Base-by-base conservation (phyloP, 768 basidiomycete species). In the Chalciporus chontae region DNA sequence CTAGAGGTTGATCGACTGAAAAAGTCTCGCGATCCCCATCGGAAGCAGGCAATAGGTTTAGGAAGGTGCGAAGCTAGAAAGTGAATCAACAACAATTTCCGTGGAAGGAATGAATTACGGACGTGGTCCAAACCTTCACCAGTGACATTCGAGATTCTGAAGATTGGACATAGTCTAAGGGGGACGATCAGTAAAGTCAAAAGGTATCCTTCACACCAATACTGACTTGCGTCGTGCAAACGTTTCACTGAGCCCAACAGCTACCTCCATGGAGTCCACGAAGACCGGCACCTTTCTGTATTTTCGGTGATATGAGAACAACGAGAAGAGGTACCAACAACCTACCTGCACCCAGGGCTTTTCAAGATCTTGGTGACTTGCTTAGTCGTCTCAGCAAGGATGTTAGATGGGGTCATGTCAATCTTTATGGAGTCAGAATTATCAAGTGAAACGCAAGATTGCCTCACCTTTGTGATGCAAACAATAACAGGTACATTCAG, bases 321-420 rank as follows among this genome's bases (percentile, higher is more conserved):
- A 45, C 11, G 31, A 9, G 5, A 34, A 27, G 44, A 18, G 43
- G 15, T 8, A 46, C 10, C 8, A 21, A 24, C 27, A 21, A 69
- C 75, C 48, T 44, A 87, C 90, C 90, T 76, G 73, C 94, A 97
- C 9, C 95, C 95, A 8, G 94, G 96, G 57, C 89, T 91, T 64
- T 80, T 85, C 51, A 98, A 70, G 36, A 97, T 92, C 73, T 96
- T 99, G 8, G 83, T 79, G 0, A 97, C 86, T 71, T 97, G 94
- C 61, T 89, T 91, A 39, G 89, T 76, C 0, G 94, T 98, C 67
- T 95, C 89, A n/a, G 81, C 83, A 42, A 94, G 78, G 27, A 94
- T 85, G 54, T 95, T 90, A 10, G 86, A 77, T 5, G 96, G 96
- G 0, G 95, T 97, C 95, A 96, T 97, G 66, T 98, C 96, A 60